Percentiles rank a stretch among this genome's conserved stretches.
phyloP scores from a whole-genome alignment of 106 monocot genomes.

The Phalaenopsis equestris region DNA sequence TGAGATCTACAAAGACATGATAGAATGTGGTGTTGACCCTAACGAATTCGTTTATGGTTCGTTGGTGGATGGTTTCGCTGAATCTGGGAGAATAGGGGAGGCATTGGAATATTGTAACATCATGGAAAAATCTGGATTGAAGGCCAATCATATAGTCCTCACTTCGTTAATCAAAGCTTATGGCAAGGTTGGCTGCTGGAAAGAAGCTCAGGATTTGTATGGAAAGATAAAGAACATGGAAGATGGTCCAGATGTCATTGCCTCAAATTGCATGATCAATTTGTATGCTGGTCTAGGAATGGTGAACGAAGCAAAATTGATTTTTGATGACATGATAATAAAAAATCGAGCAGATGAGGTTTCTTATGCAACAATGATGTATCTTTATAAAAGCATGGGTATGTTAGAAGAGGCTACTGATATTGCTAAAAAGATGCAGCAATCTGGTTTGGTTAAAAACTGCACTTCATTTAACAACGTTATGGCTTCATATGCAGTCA shows the following conservation, averaged over 20 bases:
- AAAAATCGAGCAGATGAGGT: conserved; percentile 47
- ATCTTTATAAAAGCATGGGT: conserved; percentile 83
- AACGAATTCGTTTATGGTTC: conserved; percentile 73
- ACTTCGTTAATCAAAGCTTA: conserved; percentile 87
- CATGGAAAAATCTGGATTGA: conserved; percentile 56
- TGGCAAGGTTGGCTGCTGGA: conserved; percentile 49
- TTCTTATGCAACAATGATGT: conserved; percentile 73
- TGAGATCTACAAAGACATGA: conserved; percentile 52
- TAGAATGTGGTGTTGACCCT: conserved; percentile 31
- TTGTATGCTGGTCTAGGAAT: conserved; percentile 69
- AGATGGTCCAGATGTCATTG: conserved; percentile 59
- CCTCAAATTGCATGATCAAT: conserved; percentile 74
- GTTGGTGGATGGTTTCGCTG: conserved; percentile 61
- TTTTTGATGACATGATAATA: conserved; percentile 44
- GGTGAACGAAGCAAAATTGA: conserved; percentile 49
- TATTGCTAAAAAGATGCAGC: conserved; percentile 45
- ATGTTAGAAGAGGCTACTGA: conserved; percentile 50
- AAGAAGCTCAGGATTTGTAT: conserved; percentile 70
- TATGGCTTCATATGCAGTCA: conserved; percentile 47
- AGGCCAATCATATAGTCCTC: conserved; percentile 44
- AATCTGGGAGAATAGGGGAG: conserved; percentile 33
- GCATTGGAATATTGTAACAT: conserved; percentile 36
- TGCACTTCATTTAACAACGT: conserved; percentile 58
- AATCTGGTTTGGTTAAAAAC: conserved; percentile 41
- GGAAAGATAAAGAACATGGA: conserved; percentile 38